Evolutionary conservation across 2,329 filamentous ascomycete genomes (phyloP).

Genomic region (Aspergillus sp.): DNA sequence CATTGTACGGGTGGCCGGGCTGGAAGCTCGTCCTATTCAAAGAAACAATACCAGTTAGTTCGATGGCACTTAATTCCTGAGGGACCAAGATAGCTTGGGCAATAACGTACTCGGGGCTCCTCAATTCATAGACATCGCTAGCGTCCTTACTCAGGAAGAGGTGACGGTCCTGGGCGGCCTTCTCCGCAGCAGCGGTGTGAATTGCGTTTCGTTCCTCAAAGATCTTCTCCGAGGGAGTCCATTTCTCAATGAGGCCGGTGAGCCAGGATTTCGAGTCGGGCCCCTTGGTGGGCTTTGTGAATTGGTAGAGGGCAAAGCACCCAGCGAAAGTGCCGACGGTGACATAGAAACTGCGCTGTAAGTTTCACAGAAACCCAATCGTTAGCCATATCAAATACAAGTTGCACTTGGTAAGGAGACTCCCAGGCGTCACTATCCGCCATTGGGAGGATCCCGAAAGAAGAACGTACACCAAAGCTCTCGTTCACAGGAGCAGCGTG

Average conservation of each 20-base stretch:
- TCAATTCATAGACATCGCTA: conserved; percentile 53
- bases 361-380: conserved; percentile 7
- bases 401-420: conserved; percentile 7
- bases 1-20: conserved; percentile 62
- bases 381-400: conserved; percentile 17
- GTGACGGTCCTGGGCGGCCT: conserved; percentile 62
- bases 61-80: neutral
- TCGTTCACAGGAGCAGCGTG: conserved; percentile 47
- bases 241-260: conserved; percentile 54
- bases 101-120: conserved; percentile 63
- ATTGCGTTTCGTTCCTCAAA: conserved; percentile 59
- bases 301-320: conserved; percentile 44
- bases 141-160: conserved; percentile 53
- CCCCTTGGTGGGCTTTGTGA: conserved; percentile 39
- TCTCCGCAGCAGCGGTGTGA: conserved; percentile 61
- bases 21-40: conserved; percentile 58
- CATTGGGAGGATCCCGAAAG: neutral
- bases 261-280: conserved; percentile 42
- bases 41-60: conserved; percentile 9
- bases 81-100: neutral
- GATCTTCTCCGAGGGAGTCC: conserved; percentile 52
- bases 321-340: conserved; percentile 44
- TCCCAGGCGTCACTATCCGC: neutral
- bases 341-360: conserved; percentile 50
- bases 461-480: conserved; percentile 45